Conservation (phyloP, 2,329 filamentous ascomycete species). For the Fusarium falciforme region DNA sequence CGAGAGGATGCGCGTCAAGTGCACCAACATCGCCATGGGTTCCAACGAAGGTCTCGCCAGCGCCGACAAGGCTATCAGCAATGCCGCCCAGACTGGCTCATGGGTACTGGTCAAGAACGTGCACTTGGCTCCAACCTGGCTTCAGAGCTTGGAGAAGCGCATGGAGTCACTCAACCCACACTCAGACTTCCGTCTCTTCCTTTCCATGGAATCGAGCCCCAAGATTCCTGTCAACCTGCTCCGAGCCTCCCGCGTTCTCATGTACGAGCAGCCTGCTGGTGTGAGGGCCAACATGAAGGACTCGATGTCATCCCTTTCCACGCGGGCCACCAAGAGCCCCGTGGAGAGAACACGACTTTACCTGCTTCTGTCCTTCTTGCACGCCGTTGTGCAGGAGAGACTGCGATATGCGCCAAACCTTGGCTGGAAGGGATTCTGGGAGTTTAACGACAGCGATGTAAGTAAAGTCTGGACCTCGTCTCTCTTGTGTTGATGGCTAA, state of each 20-base stretch:
- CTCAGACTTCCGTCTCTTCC: slow-evolving; percentile 90
- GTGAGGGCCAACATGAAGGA: slow-evolving; percentile 99
- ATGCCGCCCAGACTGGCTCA: slow-evolving; percentile 88
- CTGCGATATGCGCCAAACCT: slow-evolving; percentile 92
- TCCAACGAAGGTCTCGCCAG: slow-evolving; percentile 93
- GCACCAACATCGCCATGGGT: slow-evolving; percentile 98
- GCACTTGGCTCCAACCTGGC: slow-evolving; percentile 93
- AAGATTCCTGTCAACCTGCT: slow-evolving; percentile 98
- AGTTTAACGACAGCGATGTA: slow-evolving; percentile 99
- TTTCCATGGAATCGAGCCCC: slow-evolving; percentile 96
- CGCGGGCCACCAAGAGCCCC: slow-evolving; percentile 81
- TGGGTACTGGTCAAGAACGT: slow-evolving; percentile 99
- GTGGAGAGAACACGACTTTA: slow-evolving; percentile 93
- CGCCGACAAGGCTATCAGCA: slow-evolving; percentile 94
- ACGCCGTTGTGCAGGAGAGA: slow-evolving; percentile 95
- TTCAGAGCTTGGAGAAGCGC: slow-evolving; percentile 96
- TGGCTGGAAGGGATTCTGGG: slow-evolving; percentile 99
- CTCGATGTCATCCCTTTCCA: slow-evolving; percentile 84
- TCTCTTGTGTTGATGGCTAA: background rate
- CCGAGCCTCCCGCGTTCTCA: slow-evolving; percentile 90
- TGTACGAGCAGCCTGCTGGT: slow-evolving; percentile 98
- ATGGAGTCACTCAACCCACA: slow-evolving; percentile 96
- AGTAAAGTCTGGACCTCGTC: slow-evolving; percentile 56
- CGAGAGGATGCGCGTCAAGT: slow-evolving; percentile 82
- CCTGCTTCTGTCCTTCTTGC: slow-evolving; percentile 90